Evolutionary conservation across 768 basidiomycete genomes (phyloP).

Genomic region (Suillus paluster): DNA sequence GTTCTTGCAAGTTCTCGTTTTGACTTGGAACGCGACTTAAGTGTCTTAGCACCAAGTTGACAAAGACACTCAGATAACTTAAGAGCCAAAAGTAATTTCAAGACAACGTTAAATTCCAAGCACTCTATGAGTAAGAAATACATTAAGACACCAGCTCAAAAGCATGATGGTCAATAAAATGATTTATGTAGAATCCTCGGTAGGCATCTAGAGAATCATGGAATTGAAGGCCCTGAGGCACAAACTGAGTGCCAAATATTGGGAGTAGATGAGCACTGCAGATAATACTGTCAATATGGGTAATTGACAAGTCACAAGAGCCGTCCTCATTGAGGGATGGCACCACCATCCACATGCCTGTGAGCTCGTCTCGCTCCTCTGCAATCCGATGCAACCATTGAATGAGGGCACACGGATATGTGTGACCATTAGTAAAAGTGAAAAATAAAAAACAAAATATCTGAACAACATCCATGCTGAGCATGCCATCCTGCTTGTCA

Average conservation of each 20-base stretch:
- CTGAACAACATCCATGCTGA: constrained; percentile 15
- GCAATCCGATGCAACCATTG: constrained; percentile 22
- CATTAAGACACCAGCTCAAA: constrained; percentile 21
- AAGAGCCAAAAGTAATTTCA: background rate
- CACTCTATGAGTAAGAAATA: constrained; percentile 9
- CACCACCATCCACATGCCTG: constrained; percentile 25
- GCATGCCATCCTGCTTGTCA: background rate
- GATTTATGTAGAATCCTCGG: too few relatives aligned
- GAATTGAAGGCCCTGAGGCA: constrained; percentile 24
- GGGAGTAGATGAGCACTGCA: constrained; percentile 35
- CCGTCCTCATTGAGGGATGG: constrained; percentile 12
- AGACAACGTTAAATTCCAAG: background rate
- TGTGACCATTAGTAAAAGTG: constrained; percentile 1
- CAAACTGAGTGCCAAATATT: constrained; percentile 23
- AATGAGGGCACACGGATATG: constrained; percentile 22
- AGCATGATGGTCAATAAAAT: too few relatives aligned
- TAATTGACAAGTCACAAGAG: too few relatives aligned
- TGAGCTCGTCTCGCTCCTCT: constrained; percentile 21
- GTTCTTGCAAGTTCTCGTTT: background rate
- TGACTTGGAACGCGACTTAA: background rate
- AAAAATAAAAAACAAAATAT: constrained; percentile 21
- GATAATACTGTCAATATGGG: too few relatives aligned
- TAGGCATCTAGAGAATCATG: constrained; percentile 19
- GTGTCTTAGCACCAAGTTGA: background rate
- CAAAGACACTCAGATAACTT: background rate